Percentiles rank a stretch among this genome's conserved stretches.
These are phyloP conservation scores for Sporobolomyces roseus DNA, from an alignment of 768 basidiomycete species.

Conservation along the genomic window DNA sequence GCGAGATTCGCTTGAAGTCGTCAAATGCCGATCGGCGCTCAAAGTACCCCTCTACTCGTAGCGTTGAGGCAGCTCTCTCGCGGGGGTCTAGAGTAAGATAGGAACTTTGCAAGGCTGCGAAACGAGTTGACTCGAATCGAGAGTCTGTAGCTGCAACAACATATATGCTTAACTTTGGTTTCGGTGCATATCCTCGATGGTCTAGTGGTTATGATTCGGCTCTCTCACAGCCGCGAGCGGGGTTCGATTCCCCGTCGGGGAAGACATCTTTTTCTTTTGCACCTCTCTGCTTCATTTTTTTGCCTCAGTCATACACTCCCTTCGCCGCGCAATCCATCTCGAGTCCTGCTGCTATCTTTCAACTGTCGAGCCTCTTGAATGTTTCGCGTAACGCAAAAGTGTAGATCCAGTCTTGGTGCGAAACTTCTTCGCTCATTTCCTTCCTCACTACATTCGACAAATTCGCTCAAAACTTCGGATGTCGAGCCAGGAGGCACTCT, in stretches of 20 bases:
- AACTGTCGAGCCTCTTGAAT: neutral
- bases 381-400: no score
- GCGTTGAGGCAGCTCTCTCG: no score
- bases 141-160: neutral
- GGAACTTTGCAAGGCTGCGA: neutral
- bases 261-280: no score
- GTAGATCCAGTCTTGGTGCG: no score
- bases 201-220: conserved; percentile 41
- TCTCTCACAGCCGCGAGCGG: conserved; percentile 40
- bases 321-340: no score
- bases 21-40: no score
- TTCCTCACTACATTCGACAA: neutral
- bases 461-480: neutral
- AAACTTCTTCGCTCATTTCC: neutral
- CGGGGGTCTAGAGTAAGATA: neutral
- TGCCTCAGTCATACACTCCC: no score
- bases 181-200: conserved; percentile 22
- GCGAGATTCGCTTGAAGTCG: no score
- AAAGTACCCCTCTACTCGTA: no score
- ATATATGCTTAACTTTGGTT: neutral
- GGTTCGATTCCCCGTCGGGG: conserved; percentile 38
- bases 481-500: conserved; percentile 40
- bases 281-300: no score
- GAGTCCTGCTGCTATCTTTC: no score
- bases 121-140: no score